Evolutionary conservation across 768 basidiomycete species (phyloP).

Genomic region (Trametes villosa): DNA sequence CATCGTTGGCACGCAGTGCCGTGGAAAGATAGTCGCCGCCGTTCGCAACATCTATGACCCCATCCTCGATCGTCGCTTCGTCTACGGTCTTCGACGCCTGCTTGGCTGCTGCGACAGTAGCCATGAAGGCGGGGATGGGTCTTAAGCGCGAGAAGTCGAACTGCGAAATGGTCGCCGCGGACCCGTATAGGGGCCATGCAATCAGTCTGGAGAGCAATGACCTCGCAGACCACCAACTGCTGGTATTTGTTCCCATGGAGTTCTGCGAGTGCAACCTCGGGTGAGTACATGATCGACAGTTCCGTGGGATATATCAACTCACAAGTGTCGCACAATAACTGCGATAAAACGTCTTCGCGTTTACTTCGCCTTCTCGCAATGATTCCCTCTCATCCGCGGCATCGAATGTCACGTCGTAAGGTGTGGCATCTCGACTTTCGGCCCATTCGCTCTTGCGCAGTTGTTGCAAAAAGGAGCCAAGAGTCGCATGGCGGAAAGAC

Average conservation of each 20-base stretch:
- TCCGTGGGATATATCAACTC: slow-evolving; percentile 1
- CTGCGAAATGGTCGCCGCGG: slow-evolving; percentile 37
- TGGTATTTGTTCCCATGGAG: too few relatives aligned
- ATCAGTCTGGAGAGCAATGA: slow-evolving; percentile 1
- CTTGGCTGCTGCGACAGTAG: not conserved
- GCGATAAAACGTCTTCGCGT: slow-evolving; percentile 46
- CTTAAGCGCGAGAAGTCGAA: slow-evolving; percentile 45
- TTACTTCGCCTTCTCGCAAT: slow-evolving; percentile 40
- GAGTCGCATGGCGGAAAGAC: slow-evolving; percentile 43
- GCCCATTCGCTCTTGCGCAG: slow-evolving; percentile 56
- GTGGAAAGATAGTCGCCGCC: not conserved
- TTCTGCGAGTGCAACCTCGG: not conserved
- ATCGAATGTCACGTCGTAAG: slow-evolving; percentile 52
- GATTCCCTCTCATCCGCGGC: slow-evolving; percentile 48
- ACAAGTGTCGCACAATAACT: slow-evolving; percentile 48
- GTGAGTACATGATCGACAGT: not conserved
- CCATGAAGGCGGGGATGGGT: slow-evolving; percentile 42
- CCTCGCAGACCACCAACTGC: not conserved
- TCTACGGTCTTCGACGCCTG: not conserved
- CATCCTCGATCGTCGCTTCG: not conserved
- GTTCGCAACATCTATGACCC: slow-evolving; percentile 1
- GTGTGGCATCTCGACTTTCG: slow-evolving; percentile 48
- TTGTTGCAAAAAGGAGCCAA: slow-evolving; percentile 39
- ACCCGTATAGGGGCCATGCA: slow-evolving; percentile 31
- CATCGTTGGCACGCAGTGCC: slow-evolving; percentile 46